Evolutionary conservation across 768 basidiomycete species (phyloP), one percentile per base, ranked within the genome.

Genomic region (Amanita thiersii): DNA sequence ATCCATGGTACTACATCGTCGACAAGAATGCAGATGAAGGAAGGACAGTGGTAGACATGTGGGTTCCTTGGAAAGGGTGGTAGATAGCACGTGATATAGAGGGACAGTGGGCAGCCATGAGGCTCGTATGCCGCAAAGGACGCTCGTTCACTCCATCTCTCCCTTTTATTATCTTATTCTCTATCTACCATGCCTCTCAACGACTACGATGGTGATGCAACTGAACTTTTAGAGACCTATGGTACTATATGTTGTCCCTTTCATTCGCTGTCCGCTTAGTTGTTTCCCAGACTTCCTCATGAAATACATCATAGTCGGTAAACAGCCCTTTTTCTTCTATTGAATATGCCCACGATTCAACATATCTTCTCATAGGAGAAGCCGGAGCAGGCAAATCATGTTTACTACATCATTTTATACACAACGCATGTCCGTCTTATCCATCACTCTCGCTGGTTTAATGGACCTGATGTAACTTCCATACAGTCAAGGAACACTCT

Each of bases 321-420:
- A n/a, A n/a, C n/a, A n/a, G 45, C 70, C 36, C 34, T 36, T 37
- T 44, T 43, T 39, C 39, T 50, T 35, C 26, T 23, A 32, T 37
- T 18, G 23, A 38, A 23, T 43, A 42, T 37, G 40, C 41, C 44
- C 23, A 17, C 18, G 47, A 40, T 39, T 33, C 37, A 37, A 21
- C 25, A 15, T 33, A 26, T 23, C 32, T 46, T 29, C 40, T 34
- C 23, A 28, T 48, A 97, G 93, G 93, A 49, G 93, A 97, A 68
- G 87, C 94, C 15, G 94, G 92, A 48, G 87, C 91, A 3, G 96
- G 96, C 28, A 99, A 99, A 73, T 93, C 92, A 15, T 98, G 96
- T 61, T 68, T 98, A 40, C 69, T 99, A 38, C 90, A 97, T 61
- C 91, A 96, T 50, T 98, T 97, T 61, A 89, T 91, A 46, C 89